Percentiles rank a stretch among this genome's conserved stretches.
Conservation (phyloP, 768 basidiomycete genomes). For the Suillus bovinus region DNA sequence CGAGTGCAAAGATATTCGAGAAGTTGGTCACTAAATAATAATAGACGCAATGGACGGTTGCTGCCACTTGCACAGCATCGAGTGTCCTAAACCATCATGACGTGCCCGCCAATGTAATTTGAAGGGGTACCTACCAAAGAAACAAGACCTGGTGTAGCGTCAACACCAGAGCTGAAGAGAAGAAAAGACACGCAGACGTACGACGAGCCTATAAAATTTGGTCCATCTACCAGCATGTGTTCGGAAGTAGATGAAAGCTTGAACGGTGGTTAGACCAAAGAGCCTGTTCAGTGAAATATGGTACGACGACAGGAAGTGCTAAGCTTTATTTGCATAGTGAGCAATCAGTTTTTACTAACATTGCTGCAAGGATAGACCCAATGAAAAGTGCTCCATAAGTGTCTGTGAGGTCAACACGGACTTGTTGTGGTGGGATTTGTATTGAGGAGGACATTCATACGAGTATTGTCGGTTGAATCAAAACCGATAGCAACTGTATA, state of each 20-base stretch:
- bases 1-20: conserved; percentile 27
- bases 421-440: no score
- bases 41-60: conserved; percentile 37
- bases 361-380: not conserved
- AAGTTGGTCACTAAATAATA: conserved; percentile 38
- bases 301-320: not conserved
- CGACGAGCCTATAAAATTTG: not conserved
- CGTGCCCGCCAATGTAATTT: not conserved
- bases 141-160: conserved; percentile 6
- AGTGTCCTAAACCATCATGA: conserved; percentile 29
- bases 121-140: conserved; percentile 10
- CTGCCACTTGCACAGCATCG: conserved; percentile 35
- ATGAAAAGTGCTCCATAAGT: not conserved
- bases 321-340: not conserved
- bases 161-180: not conserved
- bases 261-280: conserved; percentile 8
- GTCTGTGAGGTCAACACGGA: rapidly evolving
- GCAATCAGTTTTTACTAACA: not conserved
- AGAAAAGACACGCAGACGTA: not conserved
- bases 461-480: not conserved
- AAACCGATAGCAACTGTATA: not conserved
- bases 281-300: conserved; percentile 3
- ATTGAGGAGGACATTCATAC: not conserved
- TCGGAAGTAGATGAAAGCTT: conserved; percentile 6
- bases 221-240: not conserved